Evolutionary conservation across 139 green algal genomes (phyloP), one percentile per base, ranked within the genome.

Genomic region (Pleodorina starrii): DNA sequence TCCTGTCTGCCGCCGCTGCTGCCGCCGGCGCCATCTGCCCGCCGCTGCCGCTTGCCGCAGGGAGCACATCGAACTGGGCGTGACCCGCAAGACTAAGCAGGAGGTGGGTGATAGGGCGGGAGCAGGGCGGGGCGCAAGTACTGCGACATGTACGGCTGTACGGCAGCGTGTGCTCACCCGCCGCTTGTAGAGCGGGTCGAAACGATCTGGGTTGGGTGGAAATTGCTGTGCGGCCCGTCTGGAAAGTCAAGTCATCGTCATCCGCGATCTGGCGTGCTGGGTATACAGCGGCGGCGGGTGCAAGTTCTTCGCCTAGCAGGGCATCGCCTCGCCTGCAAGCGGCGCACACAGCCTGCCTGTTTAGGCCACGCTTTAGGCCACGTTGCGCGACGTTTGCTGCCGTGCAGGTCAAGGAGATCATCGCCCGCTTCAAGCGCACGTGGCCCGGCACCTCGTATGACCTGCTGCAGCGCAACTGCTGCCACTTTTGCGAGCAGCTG

Each of bases 401-500:
- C n/a, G n/a, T 68, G 27, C 86, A 94, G 92, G 59, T 94, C 36
- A 90, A 88, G 69, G 79, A 73, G 19, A 59, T 92, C 16, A 23
- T 97, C 25, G 35, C 38, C 38, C 63, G 84, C 71, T 51, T 97
- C 35, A 90, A 90, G 21, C 29, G 83, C 36, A 44, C 92, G 36
- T 97, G 83, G 83, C 46, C 66, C 5, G 83, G 83, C 66, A 80
- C 29, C 23, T 66, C 68, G 19, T 98, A 98, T 77, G 95, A 98
- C 79, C 88, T 97, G 51, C 90, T 97, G 50, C 68, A 51, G 14
- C 92, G 85, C 29, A 98, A 98, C 87, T 98, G 96, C 90, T 97
- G 95, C 89, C 94, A 97, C 89, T 98, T 98, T 63, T 97, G 94
- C 50, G 94, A 96, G 46, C 91, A 91, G 42, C 91, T 97, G n/a